Evolutionary conservation across 2,329 filamentous ascomycete genomes (phyloP).

Genomic region (Drechslerella stenobrocha): DNA sequence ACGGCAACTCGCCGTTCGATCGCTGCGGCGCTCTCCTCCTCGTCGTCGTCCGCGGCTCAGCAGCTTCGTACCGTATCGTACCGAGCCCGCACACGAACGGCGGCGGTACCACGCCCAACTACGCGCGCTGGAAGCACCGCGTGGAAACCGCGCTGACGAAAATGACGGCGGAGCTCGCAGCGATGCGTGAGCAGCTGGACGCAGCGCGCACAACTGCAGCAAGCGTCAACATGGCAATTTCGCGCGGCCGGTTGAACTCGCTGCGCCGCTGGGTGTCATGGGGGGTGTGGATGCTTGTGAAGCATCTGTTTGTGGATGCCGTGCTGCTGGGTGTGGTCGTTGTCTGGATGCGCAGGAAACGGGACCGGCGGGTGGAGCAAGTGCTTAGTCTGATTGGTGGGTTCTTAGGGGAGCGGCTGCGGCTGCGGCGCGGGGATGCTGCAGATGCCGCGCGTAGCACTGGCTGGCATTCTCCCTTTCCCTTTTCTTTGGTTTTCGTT

Average conservation of each 20-base stretch:
- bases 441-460: too few species aligned
- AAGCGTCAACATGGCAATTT: slow-evolving; percentile 72
- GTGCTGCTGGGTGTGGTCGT: slow-evolving; percentile 68
- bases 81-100: slow-evolving; percentile 42
- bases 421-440: slow-evolving; percentile 14
- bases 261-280: slow-evolving; percentile 72
- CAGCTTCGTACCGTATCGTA: slow-evolving; percentile 35
- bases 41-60: slow-evolving; percentile 32
- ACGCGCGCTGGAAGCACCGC: slow-evolving; percentile 72
- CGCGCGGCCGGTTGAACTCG: slow-evolving; percentile 64
- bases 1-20: slow-evolving; percentile 26
- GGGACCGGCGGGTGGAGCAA: slow-evolving; percentile 70
- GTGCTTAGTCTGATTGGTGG: slow-evolving; percentile 25
- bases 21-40: slow-evolving; percentile 43
- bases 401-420: slow-evolving; percentile 35
- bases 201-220: slow-evolving; percentile 54
- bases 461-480: too few species aligned
- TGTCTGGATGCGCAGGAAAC: slow-evolving; percentile 71
- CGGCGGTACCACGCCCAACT: slow-evolving; percentile 53
- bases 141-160: slow-evolving; percentile 85
- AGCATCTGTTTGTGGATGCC: slow-evolving; percentile 74
- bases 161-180: slow-evolving; percentile 89
- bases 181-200: slow-evolving; percentile 82
- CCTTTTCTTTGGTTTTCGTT: too few species aligned
- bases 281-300: slow-evolving; percentile 69